phyloP scores from a whole-genome alignment of 2,329 filamentous ascomycete genomes.

The Penicillium oxalicum region DNA sequence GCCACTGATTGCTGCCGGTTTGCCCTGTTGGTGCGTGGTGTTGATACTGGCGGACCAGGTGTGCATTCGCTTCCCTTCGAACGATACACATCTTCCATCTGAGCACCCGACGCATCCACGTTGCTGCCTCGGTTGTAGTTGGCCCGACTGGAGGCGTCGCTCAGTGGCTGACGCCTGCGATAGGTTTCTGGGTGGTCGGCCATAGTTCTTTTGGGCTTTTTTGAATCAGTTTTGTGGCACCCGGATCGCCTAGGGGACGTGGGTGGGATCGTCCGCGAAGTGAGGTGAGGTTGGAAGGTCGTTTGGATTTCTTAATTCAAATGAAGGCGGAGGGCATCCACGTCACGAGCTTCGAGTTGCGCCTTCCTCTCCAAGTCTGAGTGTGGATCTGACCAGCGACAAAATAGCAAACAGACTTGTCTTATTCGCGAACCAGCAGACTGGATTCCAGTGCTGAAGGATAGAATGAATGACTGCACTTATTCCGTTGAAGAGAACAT shows the following conservation, averaged over 20 bases:
- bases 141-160: constrained; percentile 17
- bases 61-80: constrained; percentile 22
- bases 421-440: too few relatives aligned
- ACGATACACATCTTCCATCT: constrained; percentile 13
- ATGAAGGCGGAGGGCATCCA: too few relatives aligned
- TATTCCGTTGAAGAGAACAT: too few relatives aligned
- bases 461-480: constrained; percentile 4
- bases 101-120: constrained; percentile 11
- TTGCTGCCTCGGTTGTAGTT: constrained; percentile 15
- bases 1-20: constrained; percentile 52
- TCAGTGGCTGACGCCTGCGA: constrained; percentile 18
- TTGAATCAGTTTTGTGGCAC: not conserved
- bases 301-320: too few relatives aligned
- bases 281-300: too few relatives aligned
- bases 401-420: too few relatives aligned
- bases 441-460: not conserved
- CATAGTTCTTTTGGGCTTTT: constrained; percentile 12
- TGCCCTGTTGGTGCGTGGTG: constrained; percentile 34
- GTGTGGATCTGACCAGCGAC: too few relatives aligned
- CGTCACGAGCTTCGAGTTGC: too few relatives aligned
- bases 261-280: not conserved
- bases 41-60: constrained; percentile 24
- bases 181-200: constrained; percentile 14
- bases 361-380: too few relatives aligned
- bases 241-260: not conserved